Conservation (phyloP, 495 filamentous ascomycete species). For the Penicillium samsonianum region DNA sequence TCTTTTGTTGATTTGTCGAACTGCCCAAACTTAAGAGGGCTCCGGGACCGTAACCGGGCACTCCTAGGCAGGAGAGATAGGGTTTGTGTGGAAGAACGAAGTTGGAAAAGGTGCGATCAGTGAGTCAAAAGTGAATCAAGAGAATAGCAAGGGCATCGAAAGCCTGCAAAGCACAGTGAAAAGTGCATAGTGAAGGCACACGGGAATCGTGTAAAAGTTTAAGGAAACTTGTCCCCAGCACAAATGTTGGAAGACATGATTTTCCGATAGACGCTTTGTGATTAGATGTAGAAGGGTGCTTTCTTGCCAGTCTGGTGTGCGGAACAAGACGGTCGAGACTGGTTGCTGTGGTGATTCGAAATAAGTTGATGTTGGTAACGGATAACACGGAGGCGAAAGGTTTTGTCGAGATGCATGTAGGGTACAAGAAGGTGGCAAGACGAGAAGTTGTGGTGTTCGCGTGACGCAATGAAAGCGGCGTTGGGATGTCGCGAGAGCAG, state of each 20-base stretch:
- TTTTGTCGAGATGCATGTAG: conserved; percentile 14
- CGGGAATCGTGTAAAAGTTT: conserved; percentile 30
- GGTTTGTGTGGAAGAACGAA: background rate
- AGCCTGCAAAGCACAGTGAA: conserved; percentile 36
- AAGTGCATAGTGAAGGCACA: conserved; percentile 40
- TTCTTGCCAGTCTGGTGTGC: conserved; percentile 6
- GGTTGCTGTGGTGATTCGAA: conserved; percentile 1
- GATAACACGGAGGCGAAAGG: background rate
- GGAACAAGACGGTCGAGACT: background rate
- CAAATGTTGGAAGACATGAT: conserved; percentile 31
- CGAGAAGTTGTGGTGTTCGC: conserved; percentile 15
- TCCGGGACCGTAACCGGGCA: background rate
- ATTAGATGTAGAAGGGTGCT: conserved; percentile 9
- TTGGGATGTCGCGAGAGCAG: conserved; percentile 17
- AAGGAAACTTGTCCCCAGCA: conserved; percentile 34
- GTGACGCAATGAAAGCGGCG: conserved; percentile 31
- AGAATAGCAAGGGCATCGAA: conserved; percentile 33
- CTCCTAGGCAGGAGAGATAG: background rate
- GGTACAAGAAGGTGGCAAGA: background rate
- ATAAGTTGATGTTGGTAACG: background rate
- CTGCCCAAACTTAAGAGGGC: background rate
- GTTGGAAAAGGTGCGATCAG: conserved; percentile 5
- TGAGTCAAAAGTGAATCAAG: conserved; percentile 6
- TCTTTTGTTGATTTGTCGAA: background rate
- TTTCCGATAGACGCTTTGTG: conserved; percentile 9